Evolutionary conservation across 208 protist genomes (phyloP), one percentile per base, ranked within the genome.

Genomic region (Wallacemonas sp.): DNA sequence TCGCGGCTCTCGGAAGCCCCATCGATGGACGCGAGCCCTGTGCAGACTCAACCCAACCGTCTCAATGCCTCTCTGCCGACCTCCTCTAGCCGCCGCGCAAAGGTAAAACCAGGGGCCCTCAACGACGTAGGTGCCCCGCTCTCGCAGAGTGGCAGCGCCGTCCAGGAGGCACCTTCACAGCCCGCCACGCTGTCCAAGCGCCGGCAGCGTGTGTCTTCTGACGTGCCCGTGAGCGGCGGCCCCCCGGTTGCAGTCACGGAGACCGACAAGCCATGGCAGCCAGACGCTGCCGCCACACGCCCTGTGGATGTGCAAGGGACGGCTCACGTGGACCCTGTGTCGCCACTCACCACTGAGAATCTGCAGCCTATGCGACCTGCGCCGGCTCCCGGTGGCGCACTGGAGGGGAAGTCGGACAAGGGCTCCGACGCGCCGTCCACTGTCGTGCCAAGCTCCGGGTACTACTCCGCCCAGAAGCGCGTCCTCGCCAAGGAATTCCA

Each of bases 21-120:
- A 6, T 62, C 55, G 10, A 24, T 62, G 19, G 38, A 62, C 38
- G 55, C n/a, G 15, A 62, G 55, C n/a, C 34, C 50, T 19, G 53
- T 60, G 5, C 53, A 37, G 3, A 10, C 19, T 12, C 10, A 54
- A 54, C 46, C 0, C 46, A 33, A 54, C 24, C 26, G 6, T 54
- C n/a, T n/a, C n/a, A n/a, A n/a, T 10, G 24, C 46, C 19, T 54
- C 46, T n/a, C 12, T 57, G 12, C 50, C 24, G 50, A 46, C 17
- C 19, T 46, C 41, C 15, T 46, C 41, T 5, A 46, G 41, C 19
- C 19, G 41, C 15, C 41, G 41, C 6, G n/a, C n/a, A n/a, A n/a
- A n/a, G n/a, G n/a, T n/a, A n/a, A n/a, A n/a, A n/a, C n/a, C n/a
- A n/a, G n/a, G n/a, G n/a, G n/a, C n/a, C n/a, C n/a, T n/a, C n/a